Evolutionary conservation across 129 eudicot genomes (phyloP), one percentile per base, ranked within the genome.

Genomic region (Escallonia herrerae): DNA sequence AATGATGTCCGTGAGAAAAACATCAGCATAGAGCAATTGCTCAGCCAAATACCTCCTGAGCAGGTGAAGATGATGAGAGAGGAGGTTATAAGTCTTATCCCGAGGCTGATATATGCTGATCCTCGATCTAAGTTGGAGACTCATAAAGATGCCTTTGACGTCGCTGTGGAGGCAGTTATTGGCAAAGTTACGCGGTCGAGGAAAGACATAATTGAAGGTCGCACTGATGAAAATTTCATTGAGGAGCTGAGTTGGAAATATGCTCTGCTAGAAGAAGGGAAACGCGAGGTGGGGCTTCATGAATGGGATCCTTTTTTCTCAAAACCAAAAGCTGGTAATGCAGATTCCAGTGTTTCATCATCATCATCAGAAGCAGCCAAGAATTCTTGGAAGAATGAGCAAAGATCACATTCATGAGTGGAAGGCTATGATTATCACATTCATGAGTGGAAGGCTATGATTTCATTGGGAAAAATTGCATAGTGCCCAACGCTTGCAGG

Each of bases 191-290:
- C 87, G 5, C 82, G 72, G 70, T 63, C 80, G 77, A 74, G 96
- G 77, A 82, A 52, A 68, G 89, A 86, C 68, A 80, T 77, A 15
- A 64, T 86, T 15, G 76, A 81, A 51, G 86, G 83, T 40, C 77
- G 74, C 0, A 80, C 50, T 7, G 72, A 86, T 40, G 87, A 82
- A 52, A 67, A 80, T 72, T 83, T 83, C 61, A 75, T 83, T 0
- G 99, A 93, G 77, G 95, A 85, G 74, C 73, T 86, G 53, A 93
- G 95, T 58, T 93, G 96, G 98, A 93, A 93, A 65, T 93, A 88
- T 70, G 82, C 86, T 56, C 77, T 91, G 65, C 44, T 85, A 38
- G 98, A 83, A 14, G 82, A 87, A 79, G 98, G 95, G 7, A 78
- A 85, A 71, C 41, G 59, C 15, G 66, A 62, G 50, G 48, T 78